A percentile compares a stretch with the other conserved stretches of the same genome.
These are phyloP conservation scores for Annulohypoxylon maeteangense DNA, from an alignment of 495 filamentous ascomycete species.

Conservation along the genomic window DNA sequence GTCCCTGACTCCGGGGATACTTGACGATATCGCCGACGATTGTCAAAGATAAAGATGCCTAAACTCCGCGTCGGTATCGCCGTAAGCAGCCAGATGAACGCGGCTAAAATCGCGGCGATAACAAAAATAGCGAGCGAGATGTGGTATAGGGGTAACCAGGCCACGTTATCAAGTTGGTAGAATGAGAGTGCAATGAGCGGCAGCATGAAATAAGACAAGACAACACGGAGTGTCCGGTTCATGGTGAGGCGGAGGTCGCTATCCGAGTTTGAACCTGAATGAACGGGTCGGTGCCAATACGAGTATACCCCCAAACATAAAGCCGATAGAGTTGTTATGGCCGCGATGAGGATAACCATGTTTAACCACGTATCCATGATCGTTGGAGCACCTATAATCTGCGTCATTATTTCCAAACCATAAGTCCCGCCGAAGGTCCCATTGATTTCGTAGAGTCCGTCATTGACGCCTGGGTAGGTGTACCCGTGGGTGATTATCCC, in stretches of 20 bases:
- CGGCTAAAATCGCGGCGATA: slow-evolving; percentile 66
- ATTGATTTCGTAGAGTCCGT: slow-evolving; percentile 36
- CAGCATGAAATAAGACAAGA: slow-evolving; percentile 79
- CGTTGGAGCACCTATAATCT: slow-evolving; percentile 27
- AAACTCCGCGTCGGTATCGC: slow-evolving; percentile 73
- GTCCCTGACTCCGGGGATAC: slow-evolving; percentile 74
- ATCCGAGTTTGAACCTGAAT: background rate
- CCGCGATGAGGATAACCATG: slow-evolving; percentile 26
- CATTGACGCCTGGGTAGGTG: slow-evolving; percentile 12
- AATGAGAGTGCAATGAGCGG: slow-evolving; percentile 75
- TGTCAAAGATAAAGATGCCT: slow-evolving; percentile 76
- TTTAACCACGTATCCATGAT: slow-evolving; percentile 36
- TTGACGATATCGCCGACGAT: slow-evolving; percentile 73
- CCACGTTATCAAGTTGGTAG: slow-evolving; percentile 74
- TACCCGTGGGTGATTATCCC: slow-evolving; percentile 23
- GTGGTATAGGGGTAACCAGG: slow-evolving; percentile 64
- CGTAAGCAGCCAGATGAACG: slow-evolving; percentile 68
- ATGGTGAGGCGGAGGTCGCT: slow-evolving; percentile 18
- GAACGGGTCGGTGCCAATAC: background rate
- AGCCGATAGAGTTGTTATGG: background rate
- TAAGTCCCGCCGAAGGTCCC: slow-evolving; percentile 33
- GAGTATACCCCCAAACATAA: slow-evolving; percentile 3
- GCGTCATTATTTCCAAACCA: slow-evolving; percentile 36
- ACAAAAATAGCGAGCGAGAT: slow-evolving; percentile 70
- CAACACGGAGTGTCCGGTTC: slow-evolving; percentile 58